phyloP scores from a whole-genome alignment of 805 yeast species.

The Schizosaccharomyces cryophilus region DNA sequence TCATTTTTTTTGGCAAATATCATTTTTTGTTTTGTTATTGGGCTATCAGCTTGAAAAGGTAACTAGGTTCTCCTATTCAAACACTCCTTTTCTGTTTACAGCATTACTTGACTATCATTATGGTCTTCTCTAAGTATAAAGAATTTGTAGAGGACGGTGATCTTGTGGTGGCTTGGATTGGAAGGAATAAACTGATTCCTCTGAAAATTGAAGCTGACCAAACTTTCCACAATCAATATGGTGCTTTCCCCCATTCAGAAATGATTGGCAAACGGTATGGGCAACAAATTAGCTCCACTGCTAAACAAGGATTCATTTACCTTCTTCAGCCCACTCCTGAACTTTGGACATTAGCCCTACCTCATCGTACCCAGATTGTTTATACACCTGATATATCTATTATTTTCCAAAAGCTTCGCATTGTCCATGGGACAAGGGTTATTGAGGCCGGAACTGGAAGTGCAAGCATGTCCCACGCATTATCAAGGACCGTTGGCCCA shows the following conservation, averaged over 20 bases:
- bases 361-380: conserved; percentile 93
- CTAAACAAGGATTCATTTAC: conserved; percentile 68
- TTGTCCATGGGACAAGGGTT: conserved; percentile 50
- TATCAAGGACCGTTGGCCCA: conserved; percentile 49
- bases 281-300: conserved; percentile 40
- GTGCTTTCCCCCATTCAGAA: conserved; percentile 57
- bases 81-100: too few relatives aligned
- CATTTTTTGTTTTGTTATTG: too few relatives aligned
- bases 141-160: conserved; percentile 36
- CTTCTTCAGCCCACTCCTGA: conserved; percentile 82
- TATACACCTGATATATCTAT: conserved; percentile 88
- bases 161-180: conserved; percentile 62
- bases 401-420: conserved; percentile 56
- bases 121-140: not conserved
- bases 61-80: too few relatives aligned
- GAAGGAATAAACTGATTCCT: conserved; percentile 60
- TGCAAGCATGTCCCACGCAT: conserved; percentile 81
- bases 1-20: too few relatives aligned
- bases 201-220: conserved; percentile 20
- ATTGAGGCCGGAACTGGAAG: conserved; percentile 97
- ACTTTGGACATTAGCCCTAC: conserved; percentile 83
- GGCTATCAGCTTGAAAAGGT: too few relatives aligned
- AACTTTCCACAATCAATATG: conserved; percentile 57
- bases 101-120: not conserved
- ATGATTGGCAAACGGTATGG: conserved; percentile 74